Percentiles rank a stretch among this genome's conserved stretches.
Evolutionary conservation across 2,329 filamentous ascomycete species (phyloP).

Genomic region (Curvularia lunata): DNA sequence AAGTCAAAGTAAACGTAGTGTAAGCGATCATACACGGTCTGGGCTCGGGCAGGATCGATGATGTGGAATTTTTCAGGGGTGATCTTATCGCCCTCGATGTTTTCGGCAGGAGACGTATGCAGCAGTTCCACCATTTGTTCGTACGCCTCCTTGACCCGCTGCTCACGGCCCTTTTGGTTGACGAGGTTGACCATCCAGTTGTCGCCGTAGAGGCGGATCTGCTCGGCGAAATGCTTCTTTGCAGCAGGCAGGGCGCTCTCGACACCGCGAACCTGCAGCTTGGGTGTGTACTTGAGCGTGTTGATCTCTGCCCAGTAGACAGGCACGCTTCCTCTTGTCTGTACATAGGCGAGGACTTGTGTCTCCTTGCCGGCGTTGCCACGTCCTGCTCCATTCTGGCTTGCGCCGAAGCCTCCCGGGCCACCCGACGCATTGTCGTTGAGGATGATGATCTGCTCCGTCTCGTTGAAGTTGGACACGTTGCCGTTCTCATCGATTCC

Average conservation of each 20-base stretch:
- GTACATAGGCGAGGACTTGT: slow-evolving; percentile 92
- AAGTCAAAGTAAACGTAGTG: slow-evolving; percentile 99
- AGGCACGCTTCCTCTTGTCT: slow-evolving; percentile 94
- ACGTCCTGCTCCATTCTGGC: slow-evolving; percentile 70
- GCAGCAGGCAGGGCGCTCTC: slow-evolving; percentile 82
- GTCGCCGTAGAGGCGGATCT: slow-evolving; percentile 91
- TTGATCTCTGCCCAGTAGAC: slow-evolving; percentile 98
- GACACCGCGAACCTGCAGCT: slow-evolving; percentile 82
- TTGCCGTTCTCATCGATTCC: slow-evolving; percentile 92
- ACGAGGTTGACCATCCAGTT: slow-evolving; percentile 98
- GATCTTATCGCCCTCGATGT: slow-evolving; percentile 66
- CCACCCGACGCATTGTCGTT: slow-evolving; percentile 78
- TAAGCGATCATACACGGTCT: slow-evolving; percentile 76
- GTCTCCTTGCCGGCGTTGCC: slow-evolving; percentile 71
- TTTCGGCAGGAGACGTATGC: slow-evolving; percentile 71
- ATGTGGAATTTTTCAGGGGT: slow-evolving; percentile 82
- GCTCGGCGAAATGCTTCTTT: slow-evolving; percentile 87
- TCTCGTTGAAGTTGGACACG: slow-evolving; percentile 99
- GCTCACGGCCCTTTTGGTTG: slow-evolving; percentile 92
- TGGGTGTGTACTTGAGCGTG: slow-evolving; percentile 87
- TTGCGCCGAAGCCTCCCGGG: slow-evolving; percentile 78
- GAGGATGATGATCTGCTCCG: slow-evolving; percentile 87
- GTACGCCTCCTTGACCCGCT: slow-evolving; percentile 88
- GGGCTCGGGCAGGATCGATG: slow-evolving; percentile 68
- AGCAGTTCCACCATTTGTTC: slow-evolving; percentile 85